Evolutionary conservation across 2,329 filamentous ascomycete species (phyloP), one percentile per base, ranked within the genome.

Genomic region (Colletotrichum sp.): DNA sequence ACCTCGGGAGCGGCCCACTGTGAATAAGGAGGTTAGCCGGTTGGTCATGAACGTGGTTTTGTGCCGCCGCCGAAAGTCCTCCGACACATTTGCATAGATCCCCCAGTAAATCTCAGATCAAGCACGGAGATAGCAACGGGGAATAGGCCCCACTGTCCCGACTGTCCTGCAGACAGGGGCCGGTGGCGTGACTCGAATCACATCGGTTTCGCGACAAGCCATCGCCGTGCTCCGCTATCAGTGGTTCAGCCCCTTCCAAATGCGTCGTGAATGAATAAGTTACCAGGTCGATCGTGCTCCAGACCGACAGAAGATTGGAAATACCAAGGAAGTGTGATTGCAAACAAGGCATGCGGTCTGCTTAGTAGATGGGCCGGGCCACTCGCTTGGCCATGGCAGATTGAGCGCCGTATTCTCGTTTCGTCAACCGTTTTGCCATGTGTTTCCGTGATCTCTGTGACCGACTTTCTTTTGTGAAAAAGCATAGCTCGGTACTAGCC

Each of bases 161-260:
- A 39, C 26, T 52, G 8, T 26, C 59, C 36, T 76, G 65, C 74
- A 69, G 34, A 36, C 70, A 69, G 65, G 74, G 70, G 63, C 44
- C 64, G 70, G 70, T 69, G 59, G 63, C 74, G 34, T 66, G 74
- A 69, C 74, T 73, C 70, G 64, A 60, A 44, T 26, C 28, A 49
- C 34, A 49, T 73, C 44, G 44, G 59, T 60, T 36, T 68, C 57
- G 73, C 18, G 52, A 64, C 64, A 36, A 68, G 59, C 69, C 44
- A 52, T 44, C 7, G 34, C 63, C 55, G n/a, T 49, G 32, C 73
- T 68, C 57, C 73, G 70, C 72, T 63, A 72, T 55, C 55, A 62
- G 68, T 52, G 30, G 52, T 57, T 57, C 68, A 68, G 44, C 70
- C 59, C 57, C 64, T 49, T 64, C 28, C 24, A 39, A 49, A 34